A percentile compares a stretch with the other conserved stretches of the same genome.
Evolutionary conservation across 1,284 basidiomycete genomes (phyloP).

Genomic region (Tremellales sp.): DNA sequence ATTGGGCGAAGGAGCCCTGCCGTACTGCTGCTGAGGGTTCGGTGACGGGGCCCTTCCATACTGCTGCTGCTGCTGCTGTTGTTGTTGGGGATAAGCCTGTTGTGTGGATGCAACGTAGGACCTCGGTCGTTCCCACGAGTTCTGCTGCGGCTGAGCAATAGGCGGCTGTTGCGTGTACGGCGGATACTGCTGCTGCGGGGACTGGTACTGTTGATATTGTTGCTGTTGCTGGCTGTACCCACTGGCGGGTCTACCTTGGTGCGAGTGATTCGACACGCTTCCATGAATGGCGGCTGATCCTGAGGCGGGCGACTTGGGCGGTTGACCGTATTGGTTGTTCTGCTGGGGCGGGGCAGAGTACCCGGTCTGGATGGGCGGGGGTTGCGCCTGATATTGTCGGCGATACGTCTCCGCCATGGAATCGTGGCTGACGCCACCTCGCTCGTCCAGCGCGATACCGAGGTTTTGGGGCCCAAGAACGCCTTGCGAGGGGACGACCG

Average conservation of each 20-base stretch:
- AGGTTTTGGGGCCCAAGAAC: conserved; percentile 50
- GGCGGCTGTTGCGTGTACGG: conserved; percentile 29
- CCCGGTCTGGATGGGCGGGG: conserved; percentile 22
- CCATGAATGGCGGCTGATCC: conserved; percentile 13
- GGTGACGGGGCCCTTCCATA: neutral
- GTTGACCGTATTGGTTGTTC: conserved; percentile 4
- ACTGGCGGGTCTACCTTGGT: no score
- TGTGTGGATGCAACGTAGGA: conserved; percentile 12
- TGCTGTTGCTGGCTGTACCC: conserved; percentile 15
- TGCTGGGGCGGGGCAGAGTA: conserved; percentile 11
- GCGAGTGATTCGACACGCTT: no score
- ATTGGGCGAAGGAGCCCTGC: neutral
- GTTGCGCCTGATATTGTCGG: conserved; percentile 36
- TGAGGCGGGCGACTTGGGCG: conserved; percentile 8
- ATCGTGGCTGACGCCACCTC: conserved; percentile 72
- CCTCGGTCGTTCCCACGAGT: conserved; percentile 15
- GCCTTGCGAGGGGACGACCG: conserved; percentile 17
- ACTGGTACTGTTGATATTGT: conserved; percentile 24
- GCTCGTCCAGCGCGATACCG: conserved; percentile 73
- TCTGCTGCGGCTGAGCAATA: conserved; percentile 21
- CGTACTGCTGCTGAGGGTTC: no score
- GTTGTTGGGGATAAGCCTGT: conserved; percentile 7
- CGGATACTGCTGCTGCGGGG: conserved; percentile 37
- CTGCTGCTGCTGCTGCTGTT: conserved; percentile 16
- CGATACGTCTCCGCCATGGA: conserved; percentile 63